phyloP scores from a whole-genome alignment of 139 green algal species.

The Coelastrella sp. region DNA sequence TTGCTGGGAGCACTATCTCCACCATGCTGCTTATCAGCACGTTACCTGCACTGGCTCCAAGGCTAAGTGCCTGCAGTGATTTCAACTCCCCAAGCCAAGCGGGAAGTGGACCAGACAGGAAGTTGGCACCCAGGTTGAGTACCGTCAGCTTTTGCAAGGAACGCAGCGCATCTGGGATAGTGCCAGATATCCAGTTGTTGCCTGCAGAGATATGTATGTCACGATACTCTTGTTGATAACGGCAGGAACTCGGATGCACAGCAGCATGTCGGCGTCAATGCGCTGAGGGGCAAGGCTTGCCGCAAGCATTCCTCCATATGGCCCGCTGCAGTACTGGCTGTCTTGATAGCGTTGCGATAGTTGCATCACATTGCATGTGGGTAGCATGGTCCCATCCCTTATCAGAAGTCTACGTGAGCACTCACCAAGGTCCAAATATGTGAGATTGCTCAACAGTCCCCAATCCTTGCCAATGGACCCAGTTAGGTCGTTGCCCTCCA shows the following conservation, averaged over 20 bases:
- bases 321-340: too few relatives aligned
- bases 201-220: neutral
- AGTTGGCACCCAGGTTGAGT: conserved; percentile 41
- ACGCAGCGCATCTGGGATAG: conserved; percentile 8
- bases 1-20: too few relatives aligned
- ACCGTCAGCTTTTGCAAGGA: conserved; percentile 17
- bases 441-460: neutral
- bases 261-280: too few relatives aligned
- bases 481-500: conserved; percentile 35
- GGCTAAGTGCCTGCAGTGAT: neutral
- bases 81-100: conserved; percentile 8
- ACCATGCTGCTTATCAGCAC: too few relatives aligned
- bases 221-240: too few relatives aligned
- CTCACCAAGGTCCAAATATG: conserved; percentile 28
- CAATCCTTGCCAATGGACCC: neutral
- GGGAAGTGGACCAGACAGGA: conserved; percentile 46
- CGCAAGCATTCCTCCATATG: too few relatives aligned
- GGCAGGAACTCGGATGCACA: too few relatives aligned
- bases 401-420: neutral
- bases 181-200: conserved; percentile 57
- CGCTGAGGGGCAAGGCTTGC: too few relatives aligned
- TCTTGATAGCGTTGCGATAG: too few relatives aligned
- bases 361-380: too few relatives aligned
- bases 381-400: too few relatives aligned
- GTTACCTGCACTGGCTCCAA: conserved; percentile 30